These are phyloP conservation scores for Suillus subluteus DNA, from an alignment of 768 basidiomycete species.

Conservation along the genomic window DNA sequence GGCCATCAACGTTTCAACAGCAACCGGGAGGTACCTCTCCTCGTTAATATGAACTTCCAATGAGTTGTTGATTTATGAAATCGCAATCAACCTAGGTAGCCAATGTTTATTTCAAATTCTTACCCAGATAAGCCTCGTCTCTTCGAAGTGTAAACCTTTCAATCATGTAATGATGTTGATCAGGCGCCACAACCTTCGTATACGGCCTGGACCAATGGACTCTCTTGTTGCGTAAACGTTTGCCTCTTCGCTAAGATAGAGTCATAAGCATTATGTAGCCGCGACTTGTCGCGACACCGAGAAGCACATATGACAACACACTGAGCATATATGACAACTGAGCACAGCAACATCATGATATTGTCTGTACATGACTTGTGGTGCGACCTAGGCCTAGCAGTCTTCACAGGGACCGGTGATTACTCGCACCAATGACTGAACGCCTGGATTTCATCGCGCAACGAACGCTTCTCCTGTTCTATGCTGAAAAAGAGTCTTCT, in stretches of 20 bases:
- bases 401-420: slow-evolving; percentile 6
- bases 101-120: slow-evolving; percentile 4
- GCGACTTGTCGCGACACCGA: not conserved
- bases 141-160: not conserved
- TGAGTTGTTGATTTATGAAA: slow-evolving; percentile 6
- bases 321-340: not conserved
- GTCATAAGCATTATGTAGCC: not conserved
- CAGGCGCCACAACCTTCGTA: not conserved
- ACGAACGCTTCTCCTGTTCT: slow-evolving; percentile 3
- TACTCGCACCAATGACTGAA: slow-evolving; percentile 6
- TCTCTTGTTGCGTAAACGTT: not conserved
- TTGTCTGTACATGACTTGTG: slow-evolving; percentile 3
- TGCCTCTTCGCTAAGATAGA: slow-evolving; percentile 1
- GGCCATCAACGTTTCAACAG: not conserved
- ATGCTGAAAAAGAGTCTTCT: slow-evolving; percentile 5
- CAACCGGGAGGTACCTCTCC: not conserved
- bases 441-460: slow-evolving; percentile 1
- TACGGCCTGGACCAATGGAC: not conserved
- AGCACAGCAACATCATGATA: not conserved
- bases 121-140: slow-evolving; percentile 1
- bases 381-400: not conserved
- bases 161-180: not conserved
- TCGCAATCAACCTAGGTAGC: slow-evolving; percentile 3
- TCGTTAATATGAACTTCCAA: slow-evolving; percentile 7
- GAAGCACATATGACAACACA: not conserved